Evolutionary conservation across 2,329 filamentous ascomycete species (phyloP).

Genomic region (Neodidymelliopsis sp.): DNA sequence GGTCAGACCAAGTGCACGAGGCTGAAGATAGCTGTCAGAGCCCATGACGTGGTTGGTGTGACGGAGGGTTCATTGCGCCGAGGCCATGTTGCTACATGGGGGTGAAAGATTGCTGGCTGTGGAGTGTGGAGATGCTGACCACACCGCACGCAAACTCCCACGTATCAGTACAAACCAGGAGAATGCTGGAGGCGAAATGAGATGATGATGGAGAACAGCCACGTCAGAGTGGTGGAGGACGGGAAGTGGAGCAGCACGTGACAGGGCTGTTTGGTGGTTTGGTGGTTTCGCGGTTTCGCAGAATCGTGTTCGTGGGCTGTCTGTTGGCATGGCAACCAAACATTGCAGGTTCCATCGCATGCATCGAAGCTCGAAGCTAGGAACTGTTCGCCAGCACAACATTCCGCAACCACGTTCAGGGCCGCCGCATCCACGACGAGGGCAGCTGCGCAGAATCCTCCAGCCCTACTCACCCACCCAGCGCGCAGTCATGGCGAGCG

Average conservation of each 20-base stretch:
- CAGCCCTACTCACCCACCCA: conserved; percentile 16
- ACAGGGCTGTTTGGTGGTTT: too few relatives aligned
- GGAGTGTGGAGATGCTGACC: not conserved
- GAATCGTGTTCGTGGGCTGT: conserved; percentile 1
- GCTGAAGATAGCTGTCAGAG: too few relatives aligned
- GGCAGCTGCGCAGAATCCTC: conserved; percentile 25
- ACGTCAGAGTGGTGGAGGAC: conserved; percentile 6
- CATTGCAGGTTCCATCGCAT: too few relatives aligned
- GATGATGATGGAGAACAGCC: not conserved
- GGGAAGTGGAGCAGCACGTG: conserved; percentile 5
- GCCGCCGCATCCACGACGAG: conserved; percentile 14
- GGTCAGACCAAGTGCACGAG: conserved; percentile 2
- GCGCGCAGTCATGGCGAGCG: conserved; percentile 45
- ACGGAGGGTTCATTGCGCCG: too few relatives aligned
- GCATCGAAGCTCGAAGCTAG: conserved; percentile 11
- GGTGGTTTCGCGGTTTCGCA: too few relatives aligned
- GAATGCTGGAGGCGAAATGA: conserved; percentile 1
- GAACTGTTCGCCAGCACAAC: conserved; percentile 24
- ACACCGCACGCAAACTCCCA: not conserved
- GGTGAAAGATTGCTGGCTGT: too few relatives aligned
- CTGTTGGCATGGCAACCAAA: conserved; percentile 10
- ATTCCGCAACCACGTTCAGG: conserved; percentile 35
- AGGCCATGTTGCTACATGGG: too few relatives aligned
- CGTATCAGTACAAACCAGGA: conserved; percentile 1
- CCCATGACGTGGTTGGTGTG: conserved; percentile 4